Base-by-base conservation (phyloP, 164 flowering plant species). In the Annona squamosa region DNA sequence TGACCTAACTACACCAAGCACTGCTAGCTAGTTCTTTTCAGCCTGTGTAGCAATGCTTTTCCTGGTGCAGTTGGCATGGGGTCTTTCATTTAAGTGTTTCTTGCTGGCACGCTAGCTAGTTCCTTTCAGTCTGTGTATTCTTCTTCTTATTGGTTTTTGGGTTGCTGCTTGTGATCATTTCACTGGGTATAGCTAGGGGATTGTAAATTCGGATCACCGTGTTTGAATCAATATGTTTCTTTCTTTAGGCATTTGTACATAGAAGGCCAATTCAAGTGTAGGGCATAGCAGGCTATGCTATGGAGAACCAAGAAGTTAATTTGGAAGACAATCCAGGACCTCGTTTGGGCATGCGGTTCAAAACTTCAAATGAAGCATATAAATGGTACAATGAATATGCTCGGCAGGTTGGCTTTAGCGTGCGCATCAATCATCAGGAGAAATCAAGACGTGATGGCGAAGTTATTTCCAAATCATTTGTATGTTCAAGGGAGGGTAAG, bases 341-440 rank as follows among this genome's bases (percentile, higher is more conserved):
- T 9, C 43, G 68, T 4, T 16, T 66, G 5, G 68, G 68, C 1
- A 66, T 66, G 68, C 68, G 43, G 68, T 66, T 66, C 43, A 66
- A 66, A 66, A 66, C 68, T 43, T 16, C 68, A 1, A 44, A 42
- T 12, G 68, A 66, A 37, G 68, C 68, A 42, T 66, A 66, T 46
- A 66, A 44, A 66, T 66, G 68, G 68, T 72, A 72, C 37, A 72
- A 72, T 47, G 69, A 46, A 19, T 72, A 72, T 64, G 74, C 74
- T 42, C 12, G 74, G 46, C 43, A 42, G 26, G 43, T 64, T 13
- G 74, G 74, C 13, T 72, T 72, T 37, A 72, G 74, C 16, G 62
- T 72, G 52, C 74, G 74, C 57, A 72, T 65, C 18, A 56, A 64
- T 46, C 65, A 46, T 65, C 48, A 65, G 42, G 57, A 65, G 16